Percentiles rank a stretch among this genome's conserved stretches.
These are phyloP conservation scores for Metarhizium anisopliae DNA, from an alignment of 2,329 filamentous ascomycete species.

Conservation along the genomic window DNA sequence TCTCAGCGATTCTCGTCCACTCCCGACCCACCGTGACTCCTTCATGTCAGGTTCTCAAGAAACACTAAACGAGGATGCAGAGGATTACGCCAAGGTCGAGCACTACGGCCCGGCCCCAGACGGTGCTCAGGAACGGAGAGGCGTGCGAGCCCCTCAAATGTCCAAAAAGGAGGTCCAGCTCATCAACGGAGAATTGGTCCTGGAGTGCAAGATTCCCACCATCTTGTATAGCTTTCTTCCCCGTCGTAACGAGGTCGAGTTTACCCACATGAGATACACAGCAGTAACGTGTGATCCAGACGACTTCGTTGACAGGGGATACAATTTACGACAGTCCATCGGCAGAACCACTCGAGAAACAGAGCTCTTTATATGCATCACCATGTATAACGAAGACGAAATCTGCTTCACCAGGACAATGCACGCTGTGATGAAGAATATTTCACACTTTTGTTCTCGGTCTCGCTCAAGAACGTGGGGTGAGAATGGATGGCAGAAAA, in stretches of 20 bases:
- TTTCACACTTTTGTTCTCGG: slow-evolving; percentile 89
- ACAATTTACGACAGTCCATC: slow-evolving; percentile 87
- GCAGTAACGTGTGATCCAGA: slow-evolving; percentile 97
- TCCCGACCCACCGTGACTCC: slow-evolving; percentile 44
- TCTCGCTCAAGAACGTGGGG: slow-evolving; percentile 94
- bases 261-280: slow-evolving; percentile 98
- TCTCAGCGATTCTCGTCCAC: slow-evolving; percentile 41
- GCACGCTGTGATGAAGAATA: slow-evolving; percentile 98
- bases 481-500: slow-evolving; percentile 96
- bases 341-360: slow-evolving; percentile 78
- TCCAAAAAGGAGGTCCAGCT: slow-evolving; percentile 88
- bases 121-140: slow-evolving; percentile 78
- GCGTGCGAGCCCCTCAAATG: slow-evolving; percentile 80
- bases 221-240: slow-evolving; percentile 97
- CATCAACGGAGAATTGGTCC: slow-evolving; percentile 93
- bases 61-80: slow-evolving; percentile 40
- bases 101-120: slow-evolving; percentile 83
- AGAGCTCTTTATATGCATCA: slow-evolving; percentile 91
- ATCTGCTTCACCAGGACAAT: slow-evolving; percentile 95
- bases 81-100: slow-evolving; percentile 50
- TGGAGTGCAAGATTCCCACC: slow-evolving; percentile 98
- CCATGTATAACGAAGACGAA: slow-evolving; percentile 99
- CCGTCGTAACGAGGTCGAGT: slow-evolving; percentile 84
- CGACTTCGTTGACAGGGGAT: slow-evolving; percentile 80
- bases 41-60: slow-evolving; percentile 46